Evolutionary conservation across 1,284 basidiomycete species (phyloP), one percentile per base, ranked within the genome.

Genomic region (Lignosus rhinocerotis): DNA sequence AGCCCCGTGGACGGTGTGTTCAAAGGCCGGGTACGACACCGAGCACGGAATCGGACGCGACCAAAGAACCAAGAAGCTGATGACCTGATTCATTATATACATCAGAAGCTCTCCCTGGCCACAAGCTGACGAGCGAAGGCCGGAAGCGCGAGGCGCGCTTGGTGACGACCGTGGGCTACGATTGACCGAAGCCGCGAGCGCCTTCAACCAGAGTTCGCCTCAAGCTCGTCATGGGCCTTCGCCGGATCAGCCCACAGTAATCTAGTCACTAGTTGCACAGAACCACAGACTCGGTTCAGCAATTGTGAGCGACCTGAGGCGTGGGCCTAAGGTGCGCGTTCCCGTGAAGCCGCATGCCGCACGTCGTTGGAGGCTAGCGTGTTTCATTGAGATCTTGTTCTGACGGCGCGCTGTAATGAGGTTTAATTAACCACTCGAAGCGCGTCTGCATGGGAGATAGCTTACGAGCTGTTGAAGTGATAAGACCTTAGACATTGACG

Each of bases 361-460:
- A 55, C 45, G 59, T 48, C 38, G 51, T 56, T 51, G 59, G 46
- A 54, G 50, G 25, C 38, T 51, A 42, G 50, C 42, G 50, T 51
- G 16, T 51, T 38, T 51, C 36, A 38, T 36, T 47, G 30, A 17
- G 59, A 52, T 48, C 42, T 34, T 17, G 42, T 60, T 60, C 59
- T 60, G 59, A 56, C 55, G 55, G 43, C 48, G 52, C 52, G 55
- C 52, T 60, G 55, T 52, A 60, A 60, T 39, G 59, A 60, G 59
- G 55, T 60, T 60, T 60, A 60, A 60, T 60, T 56, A 47, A 60
- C 59, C 48, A 49, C 53, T 21, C 55, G 59, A 56, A 60, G 59
- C 59, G 36, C 50, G 21, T 51, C 50, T 51, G 38, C 38, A 16
- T 17, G 38, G 21, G 42, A 10, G 30, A 42, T 51, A 42, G 32